These are phyloP conservation scores for Tetrapyrgos nigripes DNA, from an alignment of 1,284 basidiomycete species.

Conservation along the genomic window DNA sequence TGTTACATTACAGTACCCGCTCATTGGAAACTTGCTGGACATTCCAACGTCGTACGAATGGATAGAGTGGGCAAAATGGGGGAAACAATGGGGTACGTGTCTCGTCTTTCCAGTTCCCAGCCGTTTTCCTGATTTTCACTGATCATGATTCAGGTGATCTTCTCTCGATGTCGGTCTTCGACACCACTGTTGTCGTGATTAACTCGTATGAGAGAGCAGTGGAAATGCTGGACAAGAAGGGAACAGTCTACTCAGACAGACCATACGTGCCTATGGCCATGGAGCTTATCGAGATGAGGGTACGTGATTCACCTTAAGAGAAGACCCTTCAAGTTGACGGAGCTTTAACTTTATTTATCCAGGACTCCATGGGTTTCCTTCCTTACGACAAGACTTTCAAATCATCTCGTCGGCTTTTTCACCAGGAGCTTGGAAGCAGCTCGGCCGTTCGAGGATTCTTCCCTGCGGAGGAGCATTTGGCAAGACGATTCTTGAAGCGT, in stretches of 20 bases:
- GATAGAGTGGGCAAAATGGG: conserved; percentile 49
- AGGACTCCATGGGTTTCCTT: conserved; percentile 24
- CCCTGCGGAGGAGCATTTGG: conserved; percentile 30
- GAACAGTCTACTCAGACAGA: conserved; percentile 29
- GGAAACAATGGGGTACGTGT: conserved; percentile 43
- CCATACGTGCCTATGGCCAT: conserved; percentile 27
- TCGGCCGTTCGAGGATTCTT: conserved; percentile 21
- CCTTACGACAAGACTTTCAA: conserved; percentile 28
- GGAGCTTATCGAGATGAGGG: conserved; percentile 15
- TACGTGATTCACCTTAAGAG: background rate
- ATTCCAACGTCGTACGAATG: conserved; percentile 46
- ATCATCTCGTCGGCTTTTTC: conserved; percentile 21
- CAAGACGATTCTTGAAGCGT: conserved; percentile 28
- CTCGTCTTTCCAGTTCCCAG: background rate
- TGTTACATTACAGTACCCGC: no score
- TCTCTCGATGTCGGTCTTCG: conserved; percentile 4
- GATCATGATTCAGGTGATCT: background rate
- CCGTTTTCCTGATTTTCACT: background rate
- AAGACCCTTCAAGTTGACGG: no score
- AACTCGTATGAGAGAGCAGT: conserved; percentile 26
- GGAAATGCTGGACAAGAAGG: conserved; percentile 32
- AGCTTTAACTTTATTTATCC: no score
- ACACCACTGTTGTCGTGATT: conserved; percentile 25
- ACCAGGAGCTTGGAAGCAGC: conserved; percentile 32
- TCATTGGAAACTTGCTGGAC: conserved; percentile 52